Percentiles rank a stretch among this genome's conserved stretches.
Conservation (phyloP, 2,329 filamentous ascomycete species). For the Trichoderma sp. region DNA sequence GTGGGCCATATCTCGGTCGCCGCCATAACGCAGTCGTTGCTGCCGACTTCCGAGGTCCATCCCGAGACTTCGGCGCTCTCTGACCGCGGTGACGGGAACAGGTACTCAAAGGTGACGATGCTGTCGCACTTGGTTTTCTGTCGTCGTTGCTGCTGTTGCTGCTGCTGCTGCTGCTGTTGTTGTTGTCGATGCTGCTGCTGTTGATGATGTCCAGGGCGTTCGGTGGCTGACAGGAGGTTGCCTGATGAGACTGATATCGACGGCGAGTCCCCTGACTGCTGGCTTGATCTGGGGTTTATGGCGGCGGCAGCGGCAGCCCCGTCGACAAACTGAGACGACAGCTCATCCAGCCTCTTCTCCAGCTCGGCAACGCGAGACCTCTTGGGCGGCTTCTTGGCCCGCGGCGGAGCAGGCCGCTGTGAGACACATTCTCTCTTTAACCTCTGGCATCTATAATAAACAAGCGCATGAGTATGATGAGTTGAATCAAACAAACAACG, state of each 20-base stretch:
- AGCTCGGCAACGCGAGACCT: conserved; percentile 53
- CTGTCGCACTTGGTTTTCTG: conserved; percentile 9
- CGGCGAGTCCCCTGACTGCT: background rate
- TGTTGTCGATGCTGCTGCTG: conserved; percentile 14
- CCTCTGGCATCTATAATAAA: conserved; percentile 46
- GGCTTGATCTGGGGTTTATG: background rate
- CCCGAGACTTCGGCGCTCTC: conserved; percentile 29
- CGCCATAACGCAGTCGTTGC: background rate
- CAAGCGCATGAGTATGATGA: background rate
- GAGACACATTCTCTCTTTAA: conserved; percentile 50
- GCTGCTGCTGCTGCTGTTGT: background rate
- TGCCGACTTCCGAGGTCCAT: conserved; percentile 16
- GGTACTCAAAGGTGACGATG: conserved; percentile 37
- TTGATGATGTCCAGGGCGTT: conserved; percentile 9
- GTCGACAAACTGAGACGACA: conserved; percentile 48
- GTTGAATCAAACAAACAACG: background rate
- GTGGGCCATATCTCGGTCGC: conserved; percentile 45
- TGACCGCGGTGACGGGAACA: conserved; percentile 39
- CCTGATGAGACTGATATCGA: background rate
- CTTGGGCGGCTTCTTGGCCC: conserved; percentile 50
- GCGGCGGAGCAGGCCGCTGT: conserved; percentile 51
- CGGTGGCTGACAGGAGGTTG: background rate
- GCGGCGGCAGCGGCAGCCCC: conserved; percentile 23
- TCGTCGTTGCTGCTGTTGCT: background rate
- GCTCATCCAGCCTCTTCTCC: conserved; percentile 52